These are phyloP conservation scores for Herpetomonas samuelpessoai DNA, from an alignment of 208 protist genomes.

Conservation along the genomic window DNA sequence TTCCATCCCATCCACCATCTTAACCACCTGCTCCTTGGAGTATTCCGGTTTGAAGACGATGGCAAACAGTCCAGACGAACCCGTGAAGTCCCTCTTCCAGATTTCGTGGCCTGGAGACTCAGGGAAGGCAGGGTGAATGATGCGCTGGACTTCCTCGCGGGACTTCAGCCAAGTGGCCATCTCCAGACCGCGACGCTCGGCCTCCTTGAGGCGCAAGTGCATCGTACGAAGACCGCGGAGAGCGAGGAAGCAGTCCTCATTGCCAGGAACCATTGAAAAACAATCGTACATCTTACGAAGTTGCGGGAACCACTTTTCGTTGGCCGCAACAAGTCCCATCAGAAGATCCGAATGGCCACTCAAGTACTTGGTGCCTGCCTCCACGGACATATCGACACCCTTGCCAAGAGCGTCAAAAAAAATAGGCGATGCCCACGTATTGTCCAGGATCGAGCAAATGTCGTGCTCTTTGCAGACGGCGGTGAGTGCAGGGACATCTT, in stretches of 20 bases:
- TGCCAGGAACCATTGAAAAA: constrained; percentile 20
- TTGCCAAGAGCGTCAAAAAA: constrained; percentile 30
- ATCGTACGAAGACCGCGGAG: constrained; percentile 33
- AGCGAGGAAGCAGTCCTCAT: constrained; percentile 32
- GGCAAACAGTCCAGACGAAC: constrained; percentile 20
- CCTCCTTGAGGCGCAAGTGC: constrained; percentile 25
- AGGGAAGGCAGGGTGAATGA: constrained; percentile 24
- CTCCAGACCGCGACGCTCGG: constrained; percentile 17
- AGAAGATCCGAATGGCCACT: constrained; percentile 33
- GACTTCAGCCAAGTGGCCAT: constrained; percentile 16
- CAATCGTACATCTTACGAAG: constrained; percentile 14
- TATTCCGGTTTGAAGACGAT: constrained; percentile 21
- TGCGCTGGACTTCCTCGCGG: constrained; percentile 21
- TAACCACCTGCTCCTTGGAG: constrained; percentile 15
- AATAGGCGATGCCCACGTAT: constrained; percentile 28
- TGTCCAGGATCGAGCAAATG: constrained; percentile 25
- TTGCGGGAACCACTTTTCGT: constrained; percentile 21
- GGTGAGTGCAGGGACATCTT: constrained; percentile 23
- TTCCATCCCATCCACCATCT: constrained; percentile 22
- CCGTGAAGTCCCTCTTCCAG: constrained; percentile 33
- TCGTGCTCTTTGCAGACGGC: constrained; percentile 19
- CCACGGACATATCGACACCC: constrained; percentile 35
- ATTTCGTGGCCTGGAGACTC: constrained; percentile 22
- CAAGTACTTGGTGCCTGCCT: constrained; percentile 36
- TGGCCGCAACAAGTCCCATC: constrained; percentile 27